These are phyloP conservation scores for Sesbania bispinosa DNA, from an alignment of 306 rosid genomes.

Conservation along the genomic window DNA sequence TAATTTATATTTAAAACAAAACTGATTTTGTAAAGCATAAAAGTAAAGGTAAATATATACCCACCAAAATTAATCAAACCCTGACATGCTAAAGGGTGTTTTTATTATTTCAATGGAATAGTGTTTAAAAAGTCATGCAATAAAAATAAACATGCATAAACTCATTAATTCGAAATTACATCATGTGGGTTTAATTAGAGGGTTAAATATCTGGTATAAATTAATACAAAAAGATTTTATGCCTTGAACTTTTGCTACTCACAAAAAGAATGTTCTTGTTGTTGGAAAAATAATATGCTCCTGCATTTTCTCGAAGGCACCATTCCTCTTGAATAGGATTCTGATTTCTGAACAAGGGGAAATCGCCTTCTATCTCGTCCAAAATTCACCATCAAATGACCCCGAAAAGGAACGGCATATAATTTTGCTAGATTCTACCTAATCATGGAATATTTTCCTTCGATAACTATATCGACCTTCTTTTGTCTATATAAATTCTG, in stretches of 20 bases:
- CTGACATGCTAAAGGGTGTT: no score
- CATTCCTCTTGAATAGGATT: conserved; percentile 2
- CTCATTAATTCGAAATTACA: background rate
- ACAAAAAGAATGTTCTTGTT: background rate
- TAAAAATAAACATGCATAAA: background rate
- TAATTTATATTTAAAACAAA: no score
- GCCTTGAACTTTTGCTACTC: background rate
- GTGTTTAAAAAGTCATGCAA: no score
- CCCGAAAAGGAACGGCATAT: background rate
- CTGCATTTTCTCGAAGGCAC: conserved; percentile 9
- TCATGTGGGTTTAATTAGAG: background rate
- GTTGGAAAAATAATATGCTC: background rate
- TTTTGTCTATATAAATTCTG: no score
- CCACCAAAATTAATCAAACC: no score
- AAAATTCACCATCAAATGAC: background rate
- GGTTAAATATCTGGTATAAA: background rate
- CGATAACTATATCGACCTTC: no score
- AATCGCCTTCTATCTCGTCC: background rate
- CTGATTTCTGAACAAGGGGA: background rate
- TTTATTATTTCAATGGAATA: no score
- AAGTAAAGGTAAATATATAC: no score
- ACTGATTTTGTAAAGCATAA: no score
- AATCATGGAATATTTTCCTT: background rate
- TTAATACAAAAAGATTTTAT: background rate
- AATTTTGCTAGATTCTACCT: conserved; percentile 5